These are phyloP conservation scores for Xylariaceae sp. DNA, from an alignment of 2,329 filamentous ascomycete genomes.

Conservation along the genomic window DNA sequence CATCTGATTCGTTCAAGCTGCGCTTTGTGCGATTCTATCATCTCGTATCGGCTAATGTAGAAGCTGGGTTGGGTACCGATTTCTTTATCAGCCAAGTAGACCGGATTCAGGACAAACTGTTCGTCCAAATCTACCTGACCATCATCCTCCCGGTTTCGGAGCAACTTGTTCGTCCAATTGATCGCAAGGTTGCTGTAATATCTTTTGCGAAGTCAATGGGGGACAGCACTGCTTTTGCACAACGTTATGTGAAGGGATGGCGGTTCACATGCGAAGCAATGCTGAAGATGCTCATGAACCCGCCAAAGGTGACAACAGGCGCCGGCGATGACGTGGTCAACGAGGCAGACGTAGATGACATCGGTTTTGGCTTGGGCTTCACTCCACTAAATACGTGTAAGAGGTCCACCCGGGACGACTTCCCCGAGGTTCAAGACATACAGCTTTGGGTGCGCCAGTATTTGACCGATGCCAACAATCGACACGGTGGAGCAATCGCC, in stretches of 20 bases:
- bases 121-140: conserved; percentile 80
- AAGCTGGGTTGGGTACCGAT: conserved; percentile 85
- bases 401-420: conserved; percentile 73
- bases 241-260: conserved; percentile 88
- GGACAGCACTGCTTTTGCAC: conserved; percentile 81
- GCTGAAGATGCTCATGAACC: conserved; percentile 85
- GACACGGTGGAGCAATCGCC: conserved; percentile 71
- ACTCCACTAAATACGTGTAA: conserved; percentile 92
- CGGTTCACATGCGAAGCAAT: conserved; percentile 86
- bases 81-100: conserved; percentile 89
- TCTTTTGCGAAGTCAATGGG: conserved; percentile 91
- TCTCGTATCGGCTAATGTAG: conserved; percentile 76
- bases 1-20: conserved; percentile 78
- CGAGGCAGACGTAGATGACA: conserved; percentile 91
- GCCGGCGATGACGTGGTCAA: conserved; percentile 75
- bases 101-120: conserved; percentile 76
- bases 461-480: conserved; percentile 75
- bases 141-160: conserved; percentile 89
- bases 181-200: conserved; percentile 91
- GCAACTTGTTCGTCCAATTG: conserved; percentile 82
- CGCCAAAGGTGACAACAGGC: conserved; percentile 67
- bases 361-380: conserved; percentile 92
- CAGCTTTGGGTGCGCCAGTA: conserved; percentile 83
- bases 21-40: conserved; percentile 96
- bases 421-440: conserved; percentile 80